Percentiles rank a stretch among this genome's conserved stretches.
Evolutionary conservation across 164 flowering plant genomes (phyloP).

Genomic region (Nymphaea colorata): DNA sequence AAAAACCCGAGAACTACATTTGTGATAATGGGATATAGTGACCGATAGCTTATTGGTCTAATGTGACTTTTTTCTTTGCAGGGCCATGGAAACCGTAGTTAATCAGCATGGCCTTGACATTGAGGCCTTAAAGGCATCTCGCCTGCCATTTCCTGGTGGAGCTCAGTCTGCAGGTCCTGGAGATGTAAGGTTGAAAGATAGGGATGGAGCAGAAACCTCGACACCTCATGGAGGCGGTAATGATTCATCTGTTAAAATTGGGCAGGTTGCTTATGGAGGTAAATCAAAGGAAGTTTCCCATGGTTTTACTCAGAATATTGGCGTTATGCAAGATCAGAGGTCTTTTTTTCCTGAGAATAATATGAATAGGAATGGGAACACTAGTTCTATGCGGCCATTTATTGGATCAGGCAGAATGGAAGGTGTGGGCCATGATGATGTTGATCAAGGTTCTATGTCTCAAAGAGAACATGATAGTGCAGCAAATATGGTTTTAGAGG

Average conservation of each 20-base stretch:
- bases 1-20: too few relatives aligned
- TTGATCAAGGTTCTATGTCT: slow-evolving; percentile 47
- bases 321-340: slow-evolving; percentile 35
- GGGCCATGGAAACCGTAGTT: slow-evolving; percentile 99
- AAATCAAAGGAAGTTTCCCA: slow-evolving; percentile 12
- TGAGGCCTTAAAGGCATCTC: slow-evolving; percentile 68
- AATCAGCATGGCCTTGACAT: slow-evolving; percentile 85
- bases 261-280: slow-evolving; percentile 17
- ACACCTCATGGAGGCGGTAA: slow-evolving; percentile 5
- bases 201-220: slow-evolving; percentile 9
- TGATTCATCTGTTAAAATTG: slow-evolving; percentile 13
- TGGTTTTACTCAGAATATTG: slow-evolving; percentile 36
- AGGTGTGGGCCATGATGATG: slow-evolving; percentile 29
- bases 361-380: slow-evolving; percentile 27
- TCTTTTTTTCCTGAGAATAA: slow-evolving; percentile 36
- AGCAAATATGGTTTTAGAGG: slow-evolving; percentile 36
- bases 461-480: slow-evolving; percentile 75
- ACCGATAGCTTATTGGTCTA: too few relatives aligned
- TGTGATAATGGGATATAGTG: too few relatives aligned
- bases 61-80: slow-evolving; percentile 8
- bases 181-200: slow-evolving; percentile 12
- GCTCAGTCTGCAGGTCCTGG: slow-evolving; percentile 49
- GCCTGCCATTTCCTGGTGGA: slow-evolving; percentile 53
- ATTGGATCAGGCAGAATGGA: slow-evolving; percentile 34
- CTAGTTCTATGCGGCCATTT: slow-evolving; percentile 38